These are phyloP conservation scores for Chalaropsis thielavioides DNA, from an alignment of 2,329 filamentous ascomycete genomes.

Conservation along the genomic window DNA sequence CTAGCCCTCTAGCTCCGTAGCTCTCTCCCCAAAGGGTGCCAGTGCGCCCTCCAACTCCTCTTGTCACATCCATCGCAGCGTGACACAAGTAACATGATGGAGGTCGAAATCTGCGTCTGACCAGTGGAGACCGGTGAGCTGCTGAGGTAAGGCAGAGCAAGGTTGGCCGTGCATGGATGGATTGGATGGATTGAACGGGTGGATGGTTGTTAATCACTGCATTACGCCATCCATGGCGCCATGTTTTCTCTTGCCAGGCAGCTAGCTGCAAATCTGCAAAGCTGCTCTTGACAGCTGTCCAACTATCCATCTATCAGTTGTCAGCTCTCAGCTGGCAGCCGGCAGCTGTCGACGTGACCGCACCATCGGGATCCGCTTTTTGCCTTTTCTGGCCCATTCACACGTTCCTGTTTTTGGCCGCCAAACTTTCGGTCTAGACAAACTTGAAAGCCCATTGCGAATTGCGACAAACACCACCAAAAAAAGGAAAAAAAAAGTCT, in stretches of 20 bases:
- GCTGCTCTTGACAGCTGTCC: too few species aligned
- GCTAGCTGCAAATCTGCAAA: too few species aligned
- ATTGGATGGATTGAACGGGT: not conserved
- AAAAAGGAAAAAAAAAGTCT: not conserved
- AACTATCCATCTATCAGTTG: too few species aligned
- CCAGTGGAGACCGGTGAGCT: not conserved
- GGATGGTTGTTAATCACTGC: not conserved
- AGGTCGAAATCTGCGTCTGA: not conserved
- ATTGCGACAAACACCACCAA: slow-evolving; percentile 1
- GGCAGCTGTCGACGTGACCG: not conserved
- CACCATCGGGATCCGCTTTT: not conserved
- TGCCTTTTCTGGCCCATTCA: not conserved
- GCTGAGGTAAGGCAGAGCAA: not conserved
- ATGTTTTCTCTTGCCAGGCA: not conserved
- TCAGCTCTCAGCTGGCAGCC: too few species aligned
- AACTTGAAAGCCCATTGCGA: not conserved
- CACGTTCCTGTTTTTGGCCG: not conserved
- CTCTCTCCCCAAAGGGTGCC: not conserved
- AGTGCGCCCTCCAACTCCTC: not conserved
- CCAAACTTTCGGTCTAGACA: not conserved
- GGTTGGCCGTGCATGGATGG: not conserved
- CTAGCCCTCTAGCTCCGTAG: too few species aligned
- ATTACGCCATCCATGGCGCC: not conserved
- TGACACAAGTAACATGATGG: not conserved
- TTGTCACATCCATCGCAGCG: not conserved